These are phyloP conservation scores for Yamadazyma atmosphaerica DNA, from an alignment of 1,139 yeast species.

Conservation along the genomic window DNA sequence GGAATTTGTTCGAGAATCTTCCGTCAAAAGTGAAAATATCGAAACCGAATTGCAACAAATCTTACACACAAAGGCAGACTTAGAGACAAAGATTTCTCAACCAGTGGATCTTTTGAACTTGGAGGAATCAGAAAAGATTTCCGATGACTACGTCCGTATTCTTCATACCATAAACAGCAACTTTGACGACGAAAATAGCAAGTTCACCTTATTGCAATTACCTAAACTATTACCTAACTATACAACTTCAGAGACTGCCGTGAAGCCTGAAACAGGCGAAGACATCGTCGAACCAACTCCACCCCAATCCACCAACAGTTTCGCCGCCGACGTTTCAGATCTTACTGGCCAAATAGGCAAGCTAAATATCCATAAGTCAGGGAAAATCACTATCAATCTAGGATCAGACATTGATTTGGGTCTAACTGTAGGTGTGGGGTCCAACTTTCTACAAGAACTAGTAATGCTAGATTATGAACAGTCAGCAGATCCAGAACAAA, in stretches of 20 bases:
- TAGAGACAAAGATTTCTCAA: conserved; percentile 32
- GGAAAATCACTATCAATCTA: conserved; percentile 69
- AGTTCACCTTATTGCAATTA: conserved; percentile 63
- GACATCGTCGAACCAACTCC: conserved; percentile 14
- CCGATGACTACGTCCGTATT: conserved; percentile 35
- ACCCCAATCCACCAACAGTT: conserved; percentile 10
- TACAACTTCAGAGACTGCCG: conserved; percentile 11
- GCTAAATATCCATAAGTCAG: conserved; percentile 76
- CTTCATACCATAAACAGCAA: conserved; percentile 26
- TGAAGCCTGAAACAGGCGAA: conserved; percentile 16
- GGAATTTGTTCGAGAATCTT: conserved; percentile 22
- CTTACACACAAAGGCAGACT: conserved; percentile 27
- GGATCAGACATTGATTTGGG: conserved; percentile 69
- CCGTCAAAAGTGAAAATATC: conserved; percentile 36
- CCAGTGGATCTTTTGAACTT: conserved; percentile 30
- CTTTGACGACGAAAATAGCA: conserved; percentile 21
- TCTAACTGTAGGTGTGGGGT: conserved; percentile 70
- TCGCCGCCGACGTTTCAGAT: conserved; percentile 12
- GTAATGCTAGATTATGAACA: conserved; percentile 50
- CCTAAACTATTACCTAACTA: conserved; percentile 69
- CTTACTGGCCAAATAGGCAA: conserved; percentile 66
- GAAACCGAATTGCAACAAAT: conserved; percentile 31
- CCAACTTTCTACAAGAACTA: conserved; percentile 75
- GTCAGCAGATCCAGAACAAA: conserved; percentile 1
- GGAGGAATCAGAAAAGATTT: conserved; percentile 32